Evolutionary conservation across 2,329 filamentous ascomycete genomes (phyloP).

Genomic region (Cladosporium sp.): DNA sequence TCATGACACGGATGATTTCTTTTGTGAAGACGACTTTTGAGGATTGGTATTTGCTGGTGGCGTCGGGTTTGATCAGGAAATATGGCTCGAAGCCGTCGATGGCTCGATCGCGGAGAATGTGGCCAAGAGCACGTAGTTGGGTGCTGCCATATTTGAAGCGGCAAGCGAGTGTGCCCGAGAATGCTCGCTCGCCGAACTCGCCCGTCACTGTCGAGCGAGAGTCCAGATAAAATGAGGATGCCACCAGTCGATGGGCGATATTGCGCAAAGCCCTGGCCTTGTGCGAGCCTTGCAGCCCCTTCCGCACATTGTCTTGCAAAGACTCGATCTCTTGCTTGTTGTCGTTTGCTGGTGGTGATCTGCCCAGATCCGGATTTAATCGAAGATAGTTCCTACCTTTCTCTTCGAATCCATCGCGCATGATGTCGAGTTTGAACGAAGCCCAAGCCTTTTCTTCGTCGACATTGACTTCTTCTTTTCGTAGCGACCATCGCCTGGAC

Average conservation of each 20-base stretch:
- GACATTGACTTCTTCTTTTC: constrained; percentile 21
- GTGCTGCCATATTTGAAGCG: constrained; percentile 37
- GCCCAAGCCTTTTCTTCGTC: constrained; percentile 40
- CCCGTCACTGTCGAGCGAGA: constrained; percentile 34
- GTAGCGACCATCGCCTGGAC: constrained; percentile 9
- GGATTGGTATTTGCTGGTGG: constrained; percentile 22
- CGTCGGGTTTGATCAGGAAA: constrained; percentile 30
- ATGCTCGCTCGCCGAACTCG: constrained; percentile 35
- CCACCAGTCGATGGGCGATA: constrained; percentile 38
- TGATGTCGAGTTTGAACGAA: constrained; percentile 28
- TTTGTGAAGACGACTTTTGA: constrained; percentile 22
- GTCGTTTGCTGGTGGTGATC: constrained; percentile 33
- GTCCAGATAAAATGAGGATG: constrained; percentile 42
- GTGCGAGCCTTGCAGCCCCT: constrained; percentile 30
- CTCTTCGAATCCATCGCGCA: constrained; percentile 13
- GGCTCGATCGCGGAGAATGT: constrained; percentile 30
- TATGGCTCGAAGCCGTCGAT: constrained; percentile 37
- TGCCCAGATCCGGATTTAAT: constrained; percentile 28
- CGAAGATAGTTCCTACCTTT: constrained; percentile 28
- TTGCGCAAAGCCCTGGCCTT: constrained; percentile 27
- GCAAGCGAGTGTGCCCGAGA: constrained; percentile 34
- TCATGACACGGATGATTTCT: constrained; percentile 31
- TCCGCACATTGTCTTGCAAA: constrained; percentile 36
- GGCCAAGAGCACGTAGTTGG: constrained; percentile 36
- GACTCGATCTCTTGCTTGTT: constrained; percentile 37